Base-by-base conservation (phyloP, 2,329 filamentous ascomycete genomes). In the Simplicillium aogashimaense region DNA sequence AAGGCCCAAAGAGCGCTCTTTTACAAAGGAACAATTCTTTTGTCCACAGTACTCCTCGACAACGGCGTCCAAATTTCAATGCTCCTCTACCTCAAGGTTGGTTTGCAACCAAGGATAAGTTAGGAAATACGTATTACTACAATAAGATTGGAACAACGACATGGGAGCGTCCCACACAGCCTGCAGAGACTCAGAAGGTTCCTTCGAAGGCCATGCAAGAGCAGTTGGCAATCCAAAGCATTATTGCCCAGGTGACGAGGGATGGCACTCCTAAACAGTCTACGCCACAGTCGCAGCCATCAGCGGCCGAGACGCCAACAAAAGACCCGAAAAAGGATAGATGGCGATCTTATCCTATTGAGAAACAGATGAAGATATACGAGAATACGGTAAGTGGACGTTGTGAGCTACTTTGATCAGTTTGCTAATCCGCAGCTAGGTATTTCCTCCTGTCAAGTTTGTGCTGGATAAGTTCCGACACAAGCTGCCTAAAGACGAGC, bases 311-410 rank as follows among this genome's bases (percentile, higher is more conserved):
- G 39, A 67, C 73, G 1, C 70, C 72, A 6, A 61, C 66, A 4
- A 70, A 70, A 35, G 74, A 82, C 58, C 69, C 70, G 6, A 81
- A 76, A 50, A 71, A 72, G 51, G 81, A 86, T 36, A 85, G 82
- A 56, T 88, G 84, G 84, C 73, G 77, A 41, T 73, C 71, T 43
- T 58, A 81, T 28, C 69, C 81, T 2, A 58, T 79, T 49, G 89
- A 95, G 48, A 95, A 95, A 63, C 86, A 92, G 62, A 94, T 88
- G 76, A 95, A 87, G 66, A 72, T 95, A 3, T 97, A 95, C 53
- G 89, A 95, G 60, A 89, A 89, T 55, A 94, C 88, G 38, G 87
- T 94, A 71, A 59, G 85, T 67, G 3, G 9, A 37, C 17, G 8
- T 16, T 14, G 29, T 8, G 7, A 25, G 12, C 4, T 7, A 14